These are phyloP conservation scores for Pichia sp. DNA, from an alignment of 1,139 yeast genomes.

Conservation along the genomic window DNA sequence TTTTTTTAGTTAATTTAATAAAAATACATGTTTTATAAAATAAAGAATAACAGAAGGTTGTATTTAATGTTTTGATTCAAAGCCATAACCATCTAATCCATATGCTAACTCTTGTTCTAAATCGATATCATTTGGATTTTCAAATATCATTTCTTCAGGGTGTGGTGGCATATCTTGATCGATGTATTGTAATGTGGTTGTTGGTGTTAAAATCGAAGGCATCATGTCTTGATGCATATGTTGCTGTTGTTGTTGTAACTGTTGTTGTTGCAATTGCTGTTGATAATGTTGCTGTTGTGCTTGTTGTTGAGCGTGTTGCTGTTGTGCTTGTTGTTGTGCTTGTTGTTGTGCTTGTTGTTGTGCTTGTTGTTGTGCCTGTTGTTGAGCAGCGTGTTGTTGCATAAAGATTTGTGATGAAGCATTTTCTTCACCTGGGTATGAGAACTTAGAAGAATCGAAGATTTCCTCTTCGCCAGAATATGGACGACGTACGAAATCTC, in stretches of 20 bases:
- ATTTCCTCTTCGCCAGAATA: slow-evolving; percentile 58
- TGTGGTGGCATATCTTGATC: slow-evolving; percentile 41
- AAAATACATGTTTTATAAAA: background rate
- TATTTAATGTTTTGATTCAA: slow-evolving; percentile 8
- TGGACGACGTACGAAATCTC: slow-evolving; percentile 81
- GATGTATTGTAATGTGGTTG: slow-evolving; percentile 29
- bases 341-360: slow-evolving; percentile 17
- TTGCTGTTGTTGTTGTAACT: slow-evolving; percentile 23
- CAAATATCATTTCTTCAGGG: slow-evolving; percentile 39
- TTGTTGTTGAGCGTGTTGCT: slow-evolving; percentile 19
- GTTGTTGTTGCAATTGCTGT: slow-evolving; percentile 20
- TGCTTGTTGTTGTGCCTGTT: slow-evolving; percentile 10
- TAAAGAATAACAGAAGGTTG: background rate
- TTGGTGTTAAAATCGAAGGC: slow-evolving; percentile 27
- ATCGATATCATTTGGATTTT: slow-evolving; percentile 34
- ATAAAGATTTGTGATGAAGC: slow-evolving; percentile 4
- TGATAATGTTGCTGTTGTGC: slow-evolving; percentile 24
- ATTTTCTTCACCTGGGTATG: slow-evolving; percentile 9
- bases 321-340: slow-evolving; percentile 21
- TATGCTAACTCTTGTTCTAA: slow-evolving; percentile 59
- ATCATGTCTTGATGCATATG: slow-evolving; percentile 21
- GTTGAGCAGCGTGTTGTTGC: slow-evolving; percentile 5
- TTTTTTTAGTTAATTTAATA: background rate
- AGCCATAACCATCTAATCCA: slow-evolving; percentile 49
- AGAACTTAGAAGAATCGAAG: slow-evolving; percentile 24